Base-by-base conservation (phyloP, 2,329 filamentous ascomycete genomes). In the Aspergillus sp. region DNA sequence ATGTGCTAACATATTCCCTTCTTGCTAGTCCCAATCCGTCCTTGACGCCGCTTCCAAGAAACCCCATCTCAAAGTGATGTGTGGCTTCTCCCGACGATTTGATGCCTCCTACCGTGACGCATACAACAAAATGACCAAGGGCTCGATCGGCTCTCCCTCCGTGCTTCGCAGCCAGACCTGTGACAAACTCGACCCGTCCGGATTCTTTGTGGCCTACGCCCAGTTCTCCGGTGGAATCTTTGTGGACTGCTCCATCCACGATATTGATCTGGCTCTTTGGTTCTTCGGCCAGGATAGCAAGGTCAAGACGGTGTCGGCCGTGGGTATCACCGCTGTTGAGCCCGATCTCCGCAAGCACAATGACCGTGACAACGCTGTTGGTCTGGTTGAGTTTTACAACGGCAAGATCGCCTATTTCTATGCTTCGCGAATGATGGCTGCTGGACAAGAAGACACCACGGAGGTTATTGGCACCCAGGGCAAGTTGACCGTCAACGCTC, bases 221-320 rank as follows among this genome's bases (percentile, higher is more conserved):
- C 70, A 81, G 53, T 82, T 78, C 65, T 77, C 71, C 2, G 83
- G 83, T 30, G 82, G 82, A 19, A 84, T 86, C 59, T 86, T 86
- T 53, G 83, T 86, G 45, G 83, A 86, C 68, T 83, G 79, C 67
- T 80, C 78, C 40, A 80, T 86, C 56, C 83, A 86, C 68, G 83
- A 86, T 54, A 86, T 86, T 52, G 81, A 83, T 49, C 72, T 85
- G 2, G 72, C 79, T 0, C 67, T 83, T 2, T 84, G 80, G 79
- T 83, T 78, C 68, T 81, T 83, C 56, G 78, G 77, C 7, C 64
- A 75, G 37, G 71, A 77, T 37, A 70, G 67, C 33, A 61, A 70
- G 10, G 71, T 81, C 49, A 83, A 82, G 63, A 74, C 69, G 38
- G 76, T 81, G 7, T 69, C 71, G 0, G 77, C 78, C 0, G 64